Percentiles rank a stretch among this genome's conserved stretches.
These are phyloP conservation scores for Cerioporus squamosus DNA, from an alignment of 1,284 basidiomycete genomes.

Conservation along the genomic window DNA sequence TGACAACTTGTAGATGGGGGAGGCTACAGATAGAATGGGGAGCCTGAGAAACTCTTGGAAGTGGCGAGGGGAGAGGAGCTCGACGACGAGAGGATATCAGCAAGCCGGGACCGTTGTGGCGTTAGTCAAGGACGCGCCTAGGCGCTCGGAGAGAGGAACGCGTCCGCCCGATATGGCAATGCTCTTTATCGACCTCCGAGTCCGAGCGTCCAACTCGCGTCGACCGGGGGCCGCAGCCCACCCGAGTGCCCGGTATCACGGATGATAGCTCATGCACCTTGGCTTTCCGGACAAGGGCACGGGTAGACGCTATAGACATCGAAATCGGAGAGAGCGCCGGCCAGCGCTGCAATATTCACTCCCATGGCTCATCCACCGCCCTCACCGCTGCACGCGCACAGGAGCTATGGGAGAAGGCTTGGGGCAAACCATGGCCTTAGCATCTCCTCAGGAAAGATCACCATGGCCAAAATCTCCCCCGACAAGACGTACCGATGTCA, in stretches of 20 bases:
- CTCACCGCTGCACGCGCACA: neutral
- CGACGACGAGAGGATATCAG: neutral
- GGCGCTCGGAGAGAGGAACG: conserved; percentile 12
- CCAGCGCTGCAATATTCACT: too few species aligned
- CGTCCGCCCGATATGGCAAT: conserved; percentile 19
- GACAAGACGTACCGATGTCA: neutral
- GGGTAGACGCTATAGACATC: too few species aligned
- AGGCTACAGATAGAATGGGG: neutral
- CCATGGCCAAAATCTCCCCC: neutral
- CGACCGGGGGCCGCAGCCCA: too few species aligned
- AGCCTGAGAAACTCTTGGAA: neutral
- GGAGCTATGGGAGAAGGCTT: neutral
- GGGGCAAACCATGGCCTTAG: neutral
- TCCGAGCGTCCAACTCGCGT: too few species aligned
- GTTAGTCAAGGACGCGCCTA: conserved; percentile 14
- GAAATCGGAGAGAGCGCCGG: too few species aligned
- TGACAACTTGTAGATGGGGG: conserved; percentile 12
- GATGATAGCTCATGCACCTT: too few species aligned
- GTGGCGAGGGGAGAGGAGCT: conserved; percentile 1
- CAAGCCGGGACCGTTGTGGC: conserved; percentile 13
- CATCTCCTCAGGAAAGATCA: neutral
- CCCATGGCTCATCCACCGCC: too few species aligned
- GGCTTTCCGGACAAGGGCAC: too few species aligned
- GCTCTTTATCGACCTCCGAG: too few species aligned
- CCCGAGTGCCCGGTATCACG: too few species aligned